Percentiles rank a stretch among this genome's conserved stretches.
Conservation (phyloP, 2,329 filamentous ascomycete genomes). For the Fusarium tuaranense region DNA sequence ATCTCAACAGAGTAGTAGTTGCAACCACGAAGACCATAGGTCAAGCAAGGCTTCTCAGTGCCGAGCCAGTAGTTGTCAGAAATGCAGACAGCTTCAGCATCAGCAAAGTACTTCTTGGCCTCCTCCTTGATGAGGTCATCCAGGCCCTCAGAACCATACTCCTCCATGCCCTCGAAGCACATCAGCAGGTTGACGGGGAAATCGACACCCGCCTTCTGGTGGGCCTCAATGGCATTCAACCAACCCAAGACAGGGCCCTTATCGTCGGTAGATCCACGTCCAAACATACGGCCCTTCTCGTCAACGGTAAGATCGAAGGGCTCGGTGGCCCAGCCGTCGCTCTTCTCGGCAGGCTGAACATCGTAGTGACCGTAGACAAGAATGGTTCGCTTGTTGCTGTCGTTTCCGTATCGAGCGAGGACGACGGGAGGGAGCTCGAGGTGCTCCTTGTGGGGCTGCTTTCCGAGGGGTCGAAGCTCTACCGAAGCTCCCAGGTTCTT, state of each 20-base stretch:
- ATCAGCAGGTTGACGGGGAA: constrained; percentile 98
- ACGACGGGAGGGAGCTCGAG: constrained; percentile 94
- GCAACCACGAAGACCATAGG: constrained; percentile 95
- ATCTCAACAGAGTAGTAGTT: constrained; percentile 97
- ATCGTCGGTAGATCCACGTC: constrained; percentile 95
- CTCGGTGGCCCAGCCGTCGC: constrained; percentile 95
- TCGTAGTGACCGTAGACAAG: constrained; percentile 99
- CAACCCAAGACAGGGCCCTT: constrained; percentile 98
- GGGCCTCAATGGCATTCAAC: constrained; percentile 97
- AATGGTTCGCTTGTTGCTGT: constrained; percentile 93
- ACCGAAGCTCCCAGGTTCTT: constrained; percentile 86
- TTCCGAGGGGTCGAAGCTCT: constrained; percentile 86
- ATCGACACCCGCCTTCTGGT: constrained; percentile 93
- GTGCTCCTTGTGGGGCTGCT: constrained; percentile 90
- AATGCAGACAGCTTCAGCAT: constrained; percentile 96
- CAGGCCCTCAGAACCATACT: constrained; percentile 95
- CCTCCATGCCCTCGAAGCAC: constrained; percentile 99
- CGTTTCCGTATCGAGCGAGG: constrained; percentile 90
- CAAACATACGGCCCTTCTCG: constrained; percentile 94
- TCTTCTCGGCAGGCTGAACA: constrained; percentile 92
- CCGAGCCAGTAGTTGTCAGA: constrained; percentile 99
- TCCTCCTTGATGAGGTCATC: constrained; percentile 95
- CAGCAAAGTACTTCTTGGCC: constrained; percentile 94
- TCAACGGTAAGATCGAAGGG: constrained; percentile 91
- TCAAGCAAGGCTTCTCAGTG: constrained; percentile 97